These are phyloP conservation scores for Hyphopichia buzzinii DNA, from an alignment of 1,139 yeast species.

Conservation along the genomic window DNA sequence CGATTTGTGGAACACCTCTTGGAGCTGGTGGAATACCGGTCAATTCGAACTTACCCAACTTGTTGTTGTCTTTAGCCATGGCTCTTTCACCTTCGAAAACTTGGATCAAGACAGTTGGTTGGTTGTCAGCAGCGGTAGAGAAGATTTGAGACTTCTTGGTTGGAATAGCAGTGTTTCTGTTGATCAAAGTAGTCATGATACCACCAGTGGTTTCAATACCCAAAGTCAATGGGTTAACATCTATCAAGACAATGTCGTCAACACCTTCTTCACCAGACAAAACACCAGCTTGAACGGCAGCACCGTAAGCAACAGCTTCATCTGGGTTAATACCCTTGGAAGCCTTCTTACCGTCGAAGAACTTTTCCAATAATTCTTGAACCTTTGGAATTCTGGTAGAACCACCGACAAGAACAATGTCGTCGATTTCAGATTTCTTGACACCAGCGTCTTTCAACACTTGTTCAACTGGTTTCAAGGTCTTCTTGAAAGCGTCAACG, in stretches of 20 bases:
- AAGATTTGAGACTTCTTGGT: constrained; percentile 48
- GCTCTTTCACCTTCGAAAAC: constrained; percentile 51
- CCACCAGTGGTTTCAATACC: constrained; percentile 53
- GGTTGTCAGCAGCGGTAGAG: constrained; percentile 49
- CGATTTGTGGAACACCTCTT: constrained; percentile 51
- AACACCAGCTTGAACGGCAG: constrained; percentile 86
- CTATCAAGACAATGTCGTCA: constrained; percentile 48
- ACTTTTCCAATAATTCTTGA: constrained; percentile 82
- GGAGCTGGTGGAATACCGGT: constrained; percentile 51
- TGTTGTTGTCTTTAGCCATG: constrained; percentile 44
- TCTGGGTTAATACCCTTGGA: constrained; percentile 96
- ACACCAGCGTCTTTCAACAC: constrained; percentile 88
- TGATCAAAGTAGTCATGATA: constrained; percentile 47
- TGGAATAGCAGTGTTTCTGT: constrained; percentile 49
- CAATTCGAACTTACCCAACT: constrained; percentile 47
- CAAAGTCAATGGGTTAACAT: constrained; percentile 48
- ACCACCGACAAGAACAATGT: constrained; percentile 94
- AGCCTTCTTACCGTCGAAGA: constrained; percentile 90
- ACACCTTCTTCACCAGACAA: constrained; percentile 69
- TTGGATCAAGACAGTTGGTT: constrained; percentile 47
- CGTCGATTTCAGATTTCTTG: constrained; percentile 80
- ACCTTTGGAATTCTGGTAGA: constrained; percentile 98
- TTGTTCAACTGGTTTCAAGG: constrained; percentile 90
- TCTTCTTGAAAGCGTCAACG: constrained; percentile 81
- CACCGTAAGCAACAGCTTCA: constrained; percentile 58